Evolutionary conservation across 495 filamentous ascomycete genomes (phyloP).

Genomic region (Daldinia bambusicola): DNA sequence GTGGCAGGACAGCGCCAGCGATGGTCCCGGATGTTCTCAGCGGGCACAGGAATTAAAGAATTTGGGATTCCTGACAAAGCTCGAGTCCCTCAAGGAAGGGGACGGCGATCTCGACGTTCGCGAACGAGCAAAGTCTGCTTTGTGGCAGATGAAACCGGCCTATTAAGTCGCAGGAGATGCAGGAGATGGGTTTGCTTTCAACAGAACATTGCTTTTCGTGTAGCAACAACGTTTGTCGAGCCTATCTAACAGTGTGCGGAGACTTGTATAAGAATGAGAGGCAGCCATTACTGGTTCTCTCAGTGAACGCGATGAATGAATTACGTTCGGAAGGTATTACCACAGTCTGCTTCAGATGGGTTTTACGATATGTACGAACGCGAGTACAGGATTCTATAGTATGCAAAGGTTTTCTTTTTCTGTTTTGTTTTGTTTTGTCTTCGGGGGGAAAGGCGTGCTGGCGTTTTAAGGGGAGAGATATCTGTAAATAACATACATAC

Average conservation of each 20-base stretch:
- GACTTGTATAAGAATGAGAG: conserved; percentile 8
- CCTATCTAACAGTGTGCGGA: neutral
- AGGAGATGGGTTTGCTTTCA: neutral
- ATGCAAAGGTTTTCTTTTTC: conserved; percentile 6
- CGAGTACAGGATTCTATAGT: conserved; percentile 3
- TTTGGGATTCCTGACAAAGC: conserved; percentile 74
- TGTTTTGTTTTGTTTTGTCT: no score
- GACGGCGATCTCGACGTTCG: conserved; percentile 86
- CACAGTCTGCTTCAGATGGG: neutral
- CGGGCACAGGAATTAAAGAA: conserved; percentile 74
- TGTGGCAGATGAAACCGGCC: conserved; percentile 68
- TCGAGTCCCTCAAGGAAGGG: conserved; percentile 67
- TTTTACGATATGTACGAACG: conserved; percentile 1
- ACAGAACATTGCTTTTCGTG: neutral
- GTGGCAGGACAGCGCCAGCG: conserved; percentile 77
- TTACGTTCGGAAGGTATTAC: neutral
- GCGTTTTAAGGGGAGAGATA: conserved; percentile 17
- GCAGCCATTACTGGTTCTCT: neutral
- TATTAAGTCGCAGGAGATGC: conserved; percentile 14
- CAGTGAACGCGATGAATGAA: neutral
- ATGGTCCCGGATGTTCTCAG: conserved; percentile 67
- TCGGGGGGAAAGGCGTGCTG: conserved; percentile 9
- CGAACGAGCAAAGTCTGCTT: conserved; percentile 82
- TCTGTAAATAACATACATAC: conserved; percentile 20
- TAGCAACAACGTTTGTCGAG: neutral